A percentile compares a stretch with the other conserved stretches of the same genome.
Conservation (phyloP, 345 rosid species). For the Acer yangbiense region DNA sequence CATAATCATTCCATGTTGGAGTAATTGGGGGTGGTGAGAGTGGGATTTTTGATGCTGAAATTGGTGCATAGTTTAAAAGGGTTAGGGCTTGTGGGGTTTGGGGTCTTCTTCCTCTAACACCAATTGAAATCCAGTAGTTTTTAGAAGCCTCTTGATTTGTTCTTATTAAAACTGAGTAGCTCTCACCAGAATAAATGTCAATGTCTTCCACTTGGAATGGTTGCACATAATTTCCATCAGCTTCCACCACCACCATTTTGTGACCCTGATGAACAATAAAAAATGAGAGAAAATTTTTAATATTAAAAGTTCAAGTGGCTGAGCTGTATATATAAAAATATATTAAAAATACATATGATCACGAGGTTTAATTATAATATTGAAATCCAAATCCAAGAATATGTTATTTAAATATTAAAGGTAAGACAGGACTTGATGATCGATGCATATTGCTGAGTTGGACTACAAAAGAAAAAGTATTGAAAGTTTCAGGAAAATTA, state of each 20-base stretch:
- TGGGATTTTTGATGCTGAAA: slow-evolving; percentile 42
- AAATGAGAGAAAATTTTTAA: too few species aligned
- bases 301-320: too few species aligned
- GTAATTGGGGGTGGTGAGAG: slow-evolving; percentile 49
- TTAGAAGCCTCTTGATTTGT: slow-evolving; percentile 52
- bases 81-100: slow-evolving; percentile 62
- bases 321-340: too few species aligned
- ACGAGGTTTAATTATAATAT: too few species aligned
- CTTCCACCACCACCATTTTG: slow-evolving; percentile 78
- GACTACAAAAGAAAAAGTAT: too few species aligned
- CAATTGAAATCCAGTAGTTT: slow-evolving; percentile 63
- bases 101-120: slow-evolving; percentile 63
- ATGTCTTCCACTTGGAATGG: slow-evolving; percentile 60
- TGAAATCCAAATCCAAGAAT: too few species aligned
- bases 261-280: slow-evolving; percentile 51
- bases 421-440: too few species aligned
- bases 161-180: slow-evolving; percentile 66
- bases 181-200: slow-evolving; percentile 82
- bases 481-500: too few species aligned
- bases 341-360: too few species aligned
- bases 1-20: slow-evolving; percentile 64
- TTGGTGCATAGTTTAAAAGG: slow-evolving; percentile 50
- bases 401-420: too few species aligned
- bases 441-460: too few species aligned
- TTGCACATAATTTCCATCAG: slow-evolving; percentile 80